phyloP scores from a whole-genome alignment of 306 rosid species.

The Rosa persica region DNA sequence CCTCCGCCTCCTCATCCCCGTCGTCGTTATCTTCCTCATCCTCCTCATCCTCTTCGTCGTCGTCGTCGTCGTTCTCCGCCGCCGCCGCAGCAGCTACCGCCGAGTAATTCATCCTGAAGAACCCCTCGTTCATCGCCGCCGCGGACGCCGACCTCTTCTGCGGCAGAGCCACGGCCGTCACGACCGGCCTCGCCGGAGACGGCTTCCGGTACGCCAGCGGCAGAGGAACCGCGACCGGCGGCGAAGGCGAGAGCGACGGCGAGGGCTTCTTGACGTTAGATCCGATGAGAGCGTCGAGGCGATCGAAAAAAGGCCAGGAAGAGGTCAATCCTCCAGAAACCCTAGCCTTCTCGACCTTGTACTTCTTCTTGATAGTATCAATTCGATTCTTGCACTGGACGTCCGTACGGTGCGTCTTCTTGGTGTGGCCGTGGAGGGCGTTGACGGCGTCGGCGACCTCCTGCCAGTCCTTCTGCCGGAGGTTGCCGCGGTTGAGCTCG shows the following conservation, averaged over 20 bases:
- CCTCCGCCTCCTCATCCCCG: conserved; percentile 48
- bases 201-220: conserved; percentile 54
- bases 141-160: conserved; percentile 60
- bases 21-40: conserved; percentile 34
- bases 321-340: conserved; percentile 54
- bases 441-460: conserved; percentile 96
- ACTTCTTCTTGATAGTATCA: conserved; percentile 93
- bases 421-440: conserved; percentile 83
- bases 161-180: conserved; percentile 48
- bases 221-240: conserved; percentile 64
- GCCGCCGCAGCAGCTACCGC: conserved; percentile 93
- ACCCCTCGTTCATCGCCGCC: conserved; percentile 48
- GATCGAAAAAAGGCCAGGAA: conserved; percentile 77
- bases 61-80: conserved; percentile 63
- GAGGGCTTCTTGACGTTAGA: conserved; percentile 54
- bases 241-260: conserved; percentile 44
- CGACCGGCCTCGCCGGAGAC: conserved; percentile 27
- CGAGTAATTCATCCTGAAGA: conserved; percentile 74
- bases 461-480: conserved; percentile 98
- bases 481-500: conserved; percentile 94
- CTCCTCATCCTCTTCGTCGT: conserved; percentile 63
- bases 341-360: conserved; percentile 88
- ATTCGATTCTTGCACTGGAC: conserved; percentile 96
- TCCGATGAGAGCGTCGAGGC: conserved; percentile 66
- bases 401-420: conserved; percentile 89